phyloP scores from a whole-genome alignment of 1,284 basidiomycete species.

The Flammula alnicola region DNA sequence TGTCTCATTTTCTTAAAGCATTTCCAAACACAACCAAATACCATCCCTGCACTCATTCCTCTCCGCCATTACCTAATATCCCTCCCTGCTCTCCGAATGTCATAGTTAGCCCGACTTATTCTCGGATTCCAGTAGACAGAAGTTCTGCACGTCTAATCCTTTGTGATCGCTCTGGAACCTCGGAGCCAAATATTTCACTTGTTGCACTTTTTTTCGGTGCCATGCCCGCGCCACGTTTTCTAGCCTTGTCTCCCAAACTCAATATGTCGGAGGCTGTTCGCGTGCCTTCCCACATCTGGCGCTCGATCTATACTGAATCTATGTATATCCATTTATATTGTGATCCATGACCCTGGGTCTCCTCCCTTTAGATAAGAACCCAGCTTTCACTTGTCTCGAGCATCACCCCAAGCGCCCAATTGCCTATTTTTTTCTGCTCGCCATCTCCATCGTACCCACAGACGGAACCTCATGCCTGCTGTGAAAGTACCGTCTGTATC shows the following conservation, averaged over 20 bases:
- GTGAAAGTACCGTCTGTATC: constrained; percentile 22
- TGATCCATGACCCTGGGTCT: constrained; percentile 27
- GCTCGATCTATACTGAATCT: constrained; percentile 34
- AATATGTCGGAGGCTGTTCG: constrained; percentile 42
- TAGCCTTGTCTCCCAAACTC: constrained; percentile 29
- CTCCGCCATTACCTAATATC: constrained; percentile 5
- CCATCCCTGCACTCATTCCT: constrained; percentile 6
- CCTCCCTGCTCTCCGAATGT: neutral
- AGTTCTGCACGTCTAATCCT: too few species aligned
- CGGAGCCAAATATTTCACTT: neutral
- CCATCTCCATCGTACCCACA: constrained; percentile 5
- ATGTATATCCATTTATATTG: constrained; percentile 30
- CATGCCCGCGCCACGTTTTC: constrained; percentile 33
- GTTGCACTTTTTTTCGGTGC: constrained; percentile 9
- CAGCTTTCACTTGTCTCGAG: constrained; percentile 18
- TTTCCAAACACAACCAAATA: constrained; percentile 15
- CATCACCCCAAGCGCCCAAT: constrained; percentile 29
- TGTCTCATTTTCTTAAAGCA: constrained; percentile 16
- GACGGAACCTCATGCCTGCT: constrained; percentile 22
- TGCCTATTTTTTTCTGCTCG: constrained; percentile 11
- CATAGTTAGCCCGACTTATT: neutral
- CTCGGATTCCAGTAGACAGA: too few species aligned
- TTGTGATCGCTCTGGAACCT: constrained; percentile 7
- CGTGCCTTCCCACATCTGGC: constrained; percentile 36
- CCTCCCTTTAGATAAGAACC: constrained; percentile 35